These are phyloP conservation scores for Ganoderma boninense DNA, from an alignment of 1,284 basidiomycete species.

Conservation along the genomic window DNA sequence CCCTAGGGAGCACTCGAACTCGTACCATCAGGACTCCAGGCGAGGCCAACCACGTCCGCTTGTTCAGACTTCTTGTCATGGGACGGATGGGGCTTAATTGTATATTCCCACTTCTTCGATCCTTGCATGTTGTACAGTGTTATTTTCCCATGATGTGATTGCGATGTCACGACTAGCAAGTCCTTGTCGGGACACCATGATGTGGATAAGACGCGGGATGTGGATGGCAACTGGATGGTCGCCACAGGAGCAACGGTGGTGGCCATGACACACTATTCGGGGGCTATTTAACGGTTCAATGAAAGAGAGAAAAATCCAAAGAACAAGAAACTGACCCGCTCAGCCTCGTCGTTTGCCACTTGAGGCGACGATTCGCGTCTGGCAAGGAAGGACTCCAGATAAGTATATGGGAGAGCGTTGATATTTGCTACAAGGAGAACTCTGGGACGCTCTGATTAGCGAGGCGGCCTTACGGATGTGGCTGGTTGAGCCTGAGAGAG, in stretches of 20 bases:
- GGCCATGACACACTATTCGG: slow-evolving; percentile 14
- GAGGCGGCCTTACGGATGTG: slow-evolving; percentile 2
- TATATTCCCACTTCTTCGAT: slow-evolving; percentile 81
- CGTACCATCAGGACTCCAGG: slow-evolving; percentile 85
- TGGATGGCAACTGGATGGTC: slow-evolving; percentile 61
- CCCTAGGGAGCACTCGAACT: slow-evolving; percentile 16
- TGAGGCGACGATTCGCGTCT: not conserved
- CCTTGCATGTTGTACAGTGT: slow-evolving; percentile 84
- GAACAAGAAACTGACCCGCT: not conserved
- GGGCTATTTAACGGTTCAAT: slow-evolving; percentile 7
- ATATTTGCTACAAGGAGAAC: not conserved
- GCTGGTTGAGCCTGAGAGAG: slow-evolving; percentile 3
- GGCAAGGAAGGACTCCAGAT: not conserved
- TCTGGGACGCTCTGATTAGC: slow-evolving; percentile 4
- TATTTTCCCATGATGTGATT: slow-evolving; percentile 71
- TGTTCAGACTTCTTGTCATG: slow-evolving; percentile 25
- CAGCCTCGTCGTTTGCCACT: not conserved
- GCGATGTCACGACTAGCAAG: slow-evolving; percentile 71
- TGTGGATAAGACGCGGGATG: slow-evolving; percentile 63
- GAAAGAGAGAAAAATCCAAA: no score
- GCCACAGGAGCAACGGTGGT: slow-evolving; percentile 66
- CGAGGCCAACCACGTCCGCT: slow-evolving; percentile 64
- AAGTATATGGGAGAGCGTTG: not conserved
- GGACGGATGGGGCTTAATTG: slow-evolving; percentile 46
- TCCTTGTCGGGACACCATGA: slow-evolving; percentile 89